These are phyloP conservation scores for Deakozyma indianensis DNA, from an alignment of 805 yeast genomes.

Conservation along the genomic window DNA sequence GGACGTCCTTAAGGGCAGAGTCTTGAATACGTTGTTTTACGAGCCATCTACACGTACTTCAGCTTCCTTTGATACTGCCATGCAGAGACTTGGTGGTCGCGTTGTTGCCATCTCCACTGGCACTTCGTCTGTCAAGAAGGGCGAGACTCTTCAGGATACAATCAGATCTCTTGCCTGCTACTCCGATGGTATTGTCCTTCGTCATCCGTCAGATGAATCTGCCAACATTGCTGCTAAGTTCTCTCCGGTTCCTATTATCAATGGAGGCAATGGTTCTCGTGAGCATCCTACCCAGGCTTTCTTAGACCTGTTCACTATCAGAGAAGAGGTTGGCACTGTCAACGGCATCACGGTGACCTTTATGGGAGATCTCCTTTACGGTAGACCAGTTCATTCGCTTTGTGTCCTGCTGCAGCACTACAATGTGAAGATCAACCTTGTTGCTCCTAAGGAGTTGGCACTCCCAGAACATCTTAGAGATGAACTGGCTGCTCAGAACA, in stretches of 20 bases:
- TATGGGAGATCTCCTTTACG: constrained; percentile 97
- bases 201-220: constrained; percentile 89
- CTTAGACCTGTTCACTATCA: constrained; percentile 90
- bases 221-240: constrained; percentile 91
- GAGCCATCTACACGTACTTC: constrained; percentile 98
- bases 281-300: constrained; percentile 99
- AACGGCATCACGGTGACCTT: constrained; percentile 96
- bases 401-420: constrained; percentile 82
- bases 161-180: constrained; percentile 89
- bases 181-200: constrained; percentile 90
- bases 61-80: constrained; percentile 95
- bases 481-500: constrained; percentile 49
- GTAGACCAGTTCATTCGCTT: constrained; percentile 96
- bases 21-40: constrained; percentile 88
- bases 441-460: constrained; percentile 76
- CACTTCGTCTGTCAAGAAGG: constrained; percentile 92
- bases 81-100: constrained; percentile 99
- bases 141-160: constrained; percentile 96
- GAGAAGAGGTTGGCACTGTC: constrained; percentile 97
- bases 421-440: constrained; percentile 84
- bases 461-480: constrained; percentile 64
- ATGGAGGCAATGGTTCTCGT: constrained; percentile 95
- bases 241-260: constrained; percentile 92
- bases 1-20: constrained; percentile 79
- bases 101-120: constrained; percentile 76